phyloP scores from a whole-genome alignment of 129 eudicot species.

The Helianthus tuberosus region DNA sequence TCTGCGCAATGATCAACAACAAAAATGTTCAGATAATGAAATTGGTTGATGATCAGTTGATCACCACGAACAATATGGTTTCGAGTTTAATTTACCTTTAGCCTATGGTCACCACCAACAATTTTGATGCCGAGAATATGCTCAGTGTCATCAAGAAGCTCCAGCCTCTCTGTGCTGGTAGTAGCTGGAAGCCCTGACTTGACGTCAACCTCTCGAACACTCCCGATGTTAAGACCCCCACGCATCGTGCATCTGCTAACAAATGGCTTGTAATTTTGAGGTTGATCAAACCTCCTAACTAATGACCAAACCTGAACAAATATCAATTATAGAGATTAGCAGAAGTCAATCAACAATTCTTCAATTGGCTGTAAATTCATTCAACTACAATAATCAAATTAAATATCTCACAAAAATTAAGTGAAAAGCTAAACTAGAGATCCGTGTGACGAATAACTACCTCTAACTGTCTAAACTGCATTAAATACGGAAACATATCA shows the following conservation, averaged over 20 bases:
- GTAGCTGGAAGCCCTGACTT: slow-evolving; percentile 89
- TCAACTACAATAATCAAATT: not conserved
- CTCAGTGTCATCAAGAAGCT: slow-evolving; percentile 68
- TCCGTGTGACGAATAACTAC: not conserved
- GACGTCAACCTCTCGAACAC: slow-evolving; percentile 76
- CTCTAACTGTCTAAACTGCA: not conserved
- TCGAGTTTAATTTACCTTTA: slow-evolving; percentile 43
- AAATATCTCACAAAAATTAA: not conserved
- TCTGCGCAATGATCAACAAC: slow-evolving; percentile 37
- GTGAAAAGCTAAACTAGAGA: not conserved
- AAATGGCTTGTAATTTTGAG: slow-evolving; percentile 84
- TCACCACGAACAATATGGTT: not conserved
- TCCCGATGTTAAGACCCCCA: slow-evolving; percentile 68
- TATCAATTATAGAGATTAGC: not conserved
- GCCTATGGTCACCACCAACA: slow-evolving; percentile 85
- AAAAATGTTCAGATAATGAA: not conserved
- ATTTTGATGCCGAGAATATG: slow-evolving; percentile 75
- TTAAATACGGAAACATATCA: not conserved
- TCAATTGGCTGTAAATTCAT: not conserved
- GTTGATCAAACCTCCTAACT: slow-evolving; percentile 84
- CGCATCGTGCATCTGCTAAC: slow-evolving; percentile 63
- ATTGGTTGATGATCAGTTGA: not conserved
- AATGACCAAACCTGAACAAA: slow-evolving; percentile 70
- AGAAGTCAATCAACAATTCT: not conserved
- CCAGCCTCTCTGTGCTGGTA: slow-evolving; percentile 76